Percentiles rank a stretch among this genome's conserved stretches.
Conservation (phyloP, 352 stramenopile genomes). For the Phytophthora tentaculata region DNA sequence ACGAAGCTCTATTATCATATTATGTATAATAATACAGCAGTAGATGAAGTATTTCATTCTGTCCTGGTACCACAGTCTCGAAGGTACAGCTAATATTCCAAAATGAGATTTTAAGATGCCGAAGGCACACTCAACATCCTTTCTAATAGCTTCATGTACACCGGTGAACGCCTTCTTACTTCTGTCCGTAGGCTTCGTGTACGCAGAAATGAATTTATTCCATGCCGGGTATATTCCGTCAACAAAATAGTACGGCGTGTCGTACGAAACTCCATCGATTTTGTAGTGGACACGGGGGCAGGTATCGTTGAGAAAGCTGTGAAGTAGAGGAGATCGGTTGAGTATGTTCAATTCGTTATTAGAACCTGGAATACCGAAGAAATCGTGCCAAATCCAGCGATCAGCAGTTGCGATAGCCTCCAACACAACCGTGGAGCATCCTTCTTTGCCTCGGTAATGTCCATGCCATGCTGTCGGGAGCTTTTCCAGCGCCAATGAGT, state of each 20-base stretch:
- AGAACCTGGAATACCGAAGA: neutral
- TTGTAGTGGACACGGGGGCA: neutral
- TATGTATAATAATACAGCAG: slow-evolving; percentile 7
- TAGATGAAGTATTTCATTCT: slow-evolving; percentile 2
- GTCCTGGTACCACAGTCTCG: neutral
- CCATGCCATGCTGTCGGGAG: neutral
- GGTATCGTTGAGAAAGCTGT: neutral
- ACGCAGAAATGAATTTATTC: neutral
- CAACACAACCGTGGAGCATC: neutral
- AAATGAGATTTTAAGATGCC: neutral
- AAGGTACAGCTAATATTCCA: neutral
- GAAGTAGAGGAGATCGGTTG: neutral
- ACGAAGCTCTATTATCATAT: neutral
- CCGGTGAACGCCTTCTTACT: neutral
- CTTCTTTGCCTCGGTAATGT: slow-evolving; percentile 2
- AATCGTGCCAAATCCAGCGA: slow-evolving; percentile 1
- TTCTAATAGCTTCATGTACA: neutral
- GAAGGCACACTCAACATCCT: slow-evolving; percentile 1
- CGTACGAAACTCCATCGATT: neutral
- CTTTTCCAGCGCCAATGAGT: slow-evolving; percentile 1
- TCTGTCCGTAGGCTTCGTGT: neutral
- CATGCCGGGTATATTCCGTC: neutral
- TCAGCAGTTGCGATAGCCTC: neutral
- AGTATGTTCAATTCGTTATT: slow-evolving; percentile 7
- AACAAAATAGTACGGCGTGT: slow-evolving; percentile 4